These are phyloP conservation scores for Cyphellophora europaea DNA, from an alignment of 2,329 filamentous ascomycete species.

Conservation along the genomic window DNA sequence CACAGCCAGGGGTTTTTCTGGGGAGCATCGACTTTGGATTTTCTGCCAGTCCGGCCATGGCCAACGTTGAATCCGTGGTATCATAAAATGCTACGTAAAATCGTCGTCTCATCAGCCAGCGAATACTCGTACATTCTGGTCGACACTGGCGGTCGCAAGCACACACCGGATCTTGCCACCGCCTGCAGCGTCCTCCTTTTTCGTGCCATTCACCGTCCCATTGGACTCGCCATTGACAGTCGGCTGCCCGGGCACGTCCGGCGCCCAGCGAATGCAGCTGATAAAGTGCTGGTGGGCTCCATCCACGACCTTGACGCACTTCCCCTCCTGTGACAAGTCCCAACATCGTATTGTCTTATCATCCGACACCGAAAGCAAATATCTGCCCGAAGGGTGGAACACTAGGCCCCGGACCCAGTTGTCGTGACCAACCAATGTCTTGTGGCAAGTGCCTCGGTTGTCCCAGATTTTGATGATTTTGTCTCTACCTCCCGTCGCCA, in stretches of 20 bases:
- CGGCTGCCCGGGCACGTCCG: slow-evolving; percentile 40
- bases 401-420: slow-evolving; percentile 84
- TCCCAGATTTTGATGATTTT: slow-evolving; percentile 91
- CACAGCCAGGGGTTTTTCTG: too few species aligned
- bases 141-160: slow-evolving; percentile 79
- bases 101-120: slow-evolving; percentile 31
- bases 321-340: slow-evolving; percentile 84
- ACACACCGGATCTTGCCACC: slow-evolving; percentile 69
- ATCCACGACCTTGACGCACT: slow-evolving; percentile 72
- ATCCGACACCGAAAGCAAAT: slow-evolving; percentile 74
- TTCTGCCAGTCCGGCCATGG: too few species aligned
- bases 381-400: slow-evolving; percentile 89
- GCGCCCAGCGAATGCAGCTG: slow-evolving; percentile 80
- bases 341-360: slow-evolving; percentile 91
- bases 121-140: slow-evolving; percentile 70
- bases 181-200: slow-evolving; percentile 35
- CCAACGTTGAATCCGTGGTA: too few species aligned
- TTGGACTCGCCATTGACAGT: slow-evolving; percentile 8
- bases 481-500: slow-evolving; percentile 81
- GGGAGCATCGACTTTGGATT: too few species aligned
- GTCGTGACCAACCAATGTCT: slow-evolving; percentile 78
- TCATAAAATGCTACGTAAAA: neutral
- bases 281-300: slow-evolving; percentile 79
- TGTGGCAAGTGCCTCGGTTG: slow-evolving; percentile 71
- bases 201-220: slow-evolving; percentile 19